These are phyloP conservation scores for Arabidopsis hybrid DNA, from an alignment of 441 rosid genomes.

Conservation along the genomic window DNA sequence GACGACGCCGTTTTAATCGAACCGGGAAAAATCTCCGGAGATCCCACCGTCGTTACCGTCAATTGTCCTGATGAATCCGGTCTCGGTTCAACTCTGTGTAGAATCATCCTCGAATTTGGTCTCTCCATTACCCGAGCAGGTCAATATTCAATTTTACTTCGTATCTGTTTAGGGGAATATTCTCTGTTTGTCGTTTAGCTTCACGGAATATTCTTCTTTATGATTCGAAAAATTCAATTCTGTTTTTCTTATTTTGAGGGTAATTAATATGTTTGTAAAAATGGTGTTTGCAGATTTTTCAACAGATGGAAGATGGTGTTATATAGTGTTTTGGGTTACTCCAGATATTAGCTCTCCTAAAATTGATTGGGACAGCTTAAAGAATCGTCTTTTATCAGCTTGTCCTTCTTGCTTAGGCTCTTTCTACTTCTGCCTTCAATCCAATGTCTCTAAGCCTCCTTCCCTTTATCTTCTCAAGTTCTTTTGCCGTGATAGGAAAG, in stretches of 20 bases:
- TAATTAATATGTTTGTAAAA: not conserved
- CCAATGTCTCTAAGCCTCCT: constrained; percentile 47
- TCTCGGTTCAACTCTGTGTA: constrained; percentile 66
- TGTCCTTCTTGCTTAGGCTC: constrained; percentile 57
- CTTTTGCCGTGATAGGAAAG: constrained; percentile 54
- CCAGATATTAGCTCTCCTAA: constrained; percentile 42
- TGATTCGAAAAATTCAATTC: constrained; percentile 10
- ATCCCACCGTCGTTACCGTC: constrained; percentile 60
- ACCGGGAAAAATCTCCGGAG: constrained; percentile 43
- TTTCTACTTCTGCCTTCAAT: constrained; percentile 43
- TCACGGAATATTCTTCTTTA: constrained; percentile 19
- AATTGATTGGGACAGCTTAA: constrained; percentile 60
- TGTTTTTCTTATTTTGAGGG: not conserved
- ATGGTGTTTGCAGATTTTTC: constrained; percentile 53
- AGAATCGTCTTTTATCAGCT: constrained; percentile 52
- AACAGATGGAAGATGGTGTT: constrained; percentile 69
- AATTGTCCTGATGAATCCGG: constrained; percentile 74
- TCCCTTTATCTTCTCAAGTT: constrained; percentile 55
- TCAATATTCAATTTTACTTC: constrained; percentile 5
- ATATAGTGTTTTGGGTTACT: constrained; percentile 59
- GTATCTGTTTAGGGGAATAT: constrained; percentile 24
- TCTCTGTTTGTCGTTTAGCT: constrained; percentile 38
- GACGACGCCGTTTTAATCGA: constrained; percentile 63
- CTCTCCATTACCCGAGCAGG: constrained; percentile 61
- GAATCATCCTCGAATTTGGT: constrained; percentile 63